These are phyloP conservation scores for Lolium rigidum DNA, from an alignment of 176 grass and related monocot species.

Conservation along the genomic window DNA sequence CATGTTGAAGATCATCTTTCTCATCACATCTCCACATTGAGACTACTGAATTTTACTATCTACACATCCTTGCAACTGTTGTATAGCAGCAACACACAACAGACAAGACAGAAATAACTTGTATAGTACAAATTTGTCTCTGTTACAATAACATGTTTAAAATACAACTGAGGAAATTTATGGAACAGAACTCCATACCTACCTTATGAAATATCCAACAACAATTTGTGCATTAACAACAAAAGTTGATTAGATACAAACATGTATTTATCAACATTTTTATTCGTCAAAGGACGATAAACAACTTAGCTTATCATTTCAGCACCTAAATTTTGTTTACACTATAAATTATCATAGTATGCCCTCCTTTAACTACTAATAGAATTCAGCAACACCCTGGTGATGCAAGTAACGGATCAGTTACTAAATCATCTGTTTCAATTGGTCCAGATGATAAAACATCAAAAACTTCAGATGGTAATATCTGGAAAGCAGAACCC, in stretches of 20 bases:
- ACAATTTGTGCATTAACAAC: constrained; percentile 15
- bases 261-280: constrained; percentile 25
- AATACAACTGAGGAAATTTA: neutral
- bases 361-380: constrained; percentile 22
- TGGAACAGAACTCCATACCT: constrained; percentile 35
- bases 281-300: constrained; percentile 24
- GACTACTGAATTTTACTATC: neutral
- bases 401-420: neutral
- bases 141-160: neutral
- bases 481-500: constrained; percentile 12
- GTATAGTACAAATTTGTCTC: neutral
- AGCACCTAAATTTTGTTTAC: constrained; percentile 33
- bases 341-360: constrained; percentile 21
- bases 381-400: neutral
- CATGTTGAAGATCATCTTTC: neutral
- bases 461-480: constrained; percentile 16
- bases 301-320: constrained; percentile 7
- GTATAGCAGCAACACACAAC: neutral
- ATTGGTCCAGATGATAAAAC: neutral
- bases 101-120: neutral
- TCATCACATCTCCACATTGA: neutral
- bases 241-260: constrained; percentile 36
- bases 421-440: constrained; percentile 9
- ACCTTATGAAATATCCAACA: constrained; percentile 36
- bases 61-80: neutral